Conservation (phyloP, 2,329 filamentous ascomycete genomes). For the Amesomyces nigricolor region DNA sequence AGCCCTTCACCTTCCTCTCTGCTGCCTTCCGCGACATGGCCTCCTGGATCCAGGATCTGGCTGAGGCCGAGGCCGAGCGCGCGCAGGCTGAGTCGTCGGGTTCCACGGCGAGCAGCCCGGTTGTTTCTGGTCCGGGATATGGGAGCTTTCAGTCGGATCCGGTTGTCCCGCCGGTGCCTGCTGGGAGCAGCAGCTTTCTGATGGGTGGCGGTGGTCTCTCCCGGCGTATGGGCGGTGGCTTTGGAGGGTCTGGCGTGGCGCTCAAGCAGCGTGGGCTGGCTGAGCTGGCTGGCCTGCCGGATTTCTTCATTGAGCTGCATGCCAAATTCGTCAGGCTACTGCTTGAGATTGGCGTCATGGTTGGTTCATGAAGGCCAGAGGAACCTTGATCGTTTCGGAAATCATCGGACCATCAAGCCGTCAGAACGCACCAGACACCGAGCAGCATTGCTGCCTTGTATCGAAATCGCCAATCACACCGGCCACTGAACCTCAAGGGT, state of each 20-base stretch:
- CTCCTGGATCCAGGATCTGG: slow-evolving; percentile 59
- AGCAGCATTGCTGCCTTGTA: too few relatives aligned
- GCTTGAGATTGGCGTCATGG: slow-evolving; percentile 51
- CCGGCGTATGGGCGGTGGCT: slow-evolving; percentile 51
- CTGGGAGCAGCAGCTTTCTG: slow-evolving; percentile 47
- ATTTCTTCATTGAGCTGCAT: slow-evolving; percentile 64
- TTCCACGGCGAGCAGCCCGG: slow-evolving; percentile 34
- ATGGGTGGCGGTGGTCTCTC: slow-evolving; percentile 51
- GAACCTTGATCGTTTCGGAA: not conserved
- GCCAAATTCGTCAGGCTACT: slow-evolving; percentile 57
- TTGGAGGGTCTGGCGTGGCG: slow-evolving; percentile 49
- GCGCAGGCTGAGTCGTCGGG: slow-evolving; percentile 37
- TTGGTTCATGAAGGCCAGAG: slow-evolving; percentile 39
- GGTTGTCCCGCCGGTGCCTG: slow-evolving; percentile 21
- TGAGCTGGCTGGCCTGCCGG: slow-evolving; percentile 60
- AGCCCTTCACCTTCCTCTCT: slow-evolving; percentile 58
- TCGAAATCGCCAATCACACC: too few relatives aligned
- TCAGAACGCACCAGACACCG: too few relatives aligned
- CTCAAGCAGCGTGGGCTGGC: slow-evolving; percentile 57
- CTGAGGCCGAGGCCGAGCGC: slow-evolving; percentile 57
- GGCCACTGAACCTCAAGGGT: too few relatives aligned
- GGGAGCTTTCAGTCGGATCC: slow-evolving; percentile 33
- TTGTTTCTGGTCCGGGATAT: slow-evolving; percentile 38
- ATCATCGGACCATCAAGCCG: too few relatives aligned
- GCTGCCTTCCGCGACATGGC: slow-evolving; percentile 59